Evolutionary conservation across 164 flowering plant genomes (phyloP).

Genomic region (Stephania yunnanensis): DNA sequence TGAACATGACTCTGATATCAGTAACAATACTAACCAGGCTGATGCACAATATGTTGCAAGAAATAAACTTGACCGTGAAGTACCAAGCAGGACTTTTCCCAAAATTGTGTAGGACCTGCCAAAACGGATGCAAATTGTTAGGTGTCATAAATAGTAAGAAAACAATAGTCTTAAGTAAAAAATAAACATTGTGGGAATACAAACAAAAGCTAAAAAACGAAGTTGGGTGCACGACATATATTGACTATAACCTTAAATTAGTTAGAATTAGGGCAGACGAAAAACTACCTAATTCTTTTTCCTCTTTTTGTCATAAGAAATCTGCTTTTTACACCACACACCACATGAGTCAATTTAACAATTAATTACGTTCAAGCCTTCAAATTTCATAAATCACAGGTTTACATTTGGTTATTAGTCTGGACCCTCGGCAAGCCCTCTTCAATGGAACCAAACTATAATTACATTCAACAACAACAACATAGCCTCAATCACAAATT

Average conservation of each 20-base stretch:
- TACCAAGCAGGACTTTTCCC: constrained; percentile 76
- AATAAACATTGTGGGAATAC: background rate
- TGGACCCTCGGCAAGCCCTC: no score
- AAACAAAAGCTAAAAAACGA: background rate
- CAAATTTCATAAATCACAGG: no score
- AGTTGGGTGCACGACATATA: background rate
- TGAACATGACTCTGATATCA: background rate
- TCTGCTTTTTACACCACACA: no score
- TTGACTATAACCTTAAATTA: background rate
- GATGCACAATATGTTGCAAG: constrained; percentile 82
- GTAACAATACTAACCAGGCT: constrained; percentile 62
- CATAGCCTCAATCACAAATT: no score
- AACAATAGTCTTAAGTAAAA: background rate
- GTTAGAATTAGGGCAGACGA: background rate
- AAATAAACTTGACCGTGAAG: constrained; percentile 93
- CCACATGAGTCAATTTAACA: no score
- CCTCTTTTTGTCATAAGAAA: no score
- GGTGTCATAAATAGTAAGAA: background rate
- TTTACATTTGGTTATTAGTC: no score
- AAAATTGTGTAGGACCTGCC: constrained; percentile 74
- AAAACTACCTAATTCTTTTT: no score
- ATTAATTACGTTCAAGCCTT: no score
- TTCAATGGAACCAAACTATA: no score
- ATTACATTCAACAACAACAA: no score
- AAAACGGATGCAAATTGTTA: background rate